phyloP scores from a whole-genome alignment of 1,139 yeast genomes.

The Eremothecium cymbalariae region DNA sequence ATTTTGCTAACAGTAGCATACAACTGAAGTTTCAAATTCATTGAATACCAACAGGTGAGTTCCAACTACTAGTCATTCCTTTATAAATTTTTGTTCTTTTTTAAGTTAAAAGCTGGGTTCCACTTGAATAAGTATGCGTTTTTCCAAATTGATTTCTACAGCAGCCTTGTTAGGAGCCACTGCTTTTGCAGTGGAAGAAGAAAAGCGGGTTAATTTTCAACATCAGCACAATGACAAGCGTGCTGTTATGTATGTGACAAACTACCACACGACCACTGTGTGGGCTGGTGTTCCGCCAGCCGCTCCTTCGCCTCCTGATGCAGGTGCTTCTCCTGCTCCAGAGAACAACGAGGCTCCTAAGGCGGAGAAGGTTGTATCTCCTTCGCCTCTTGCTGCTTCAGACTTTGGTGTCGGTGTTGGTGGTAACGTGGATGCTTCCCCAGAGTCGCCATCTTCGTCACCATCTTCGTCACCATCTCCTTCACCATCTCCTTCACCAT shows the following conservation, averaged over 20 bases:
- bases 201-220: too few relatives aligned
- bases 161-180: conserved; percentile 34
- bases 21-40: too few relatives aligned
- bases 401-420: conserved; percentile 32
- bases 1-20: too few relatives aligned
- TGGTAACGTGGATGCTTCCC: conserved; percentile 25
- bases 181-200: conserved; percentile 32
- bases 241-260: conserved; percentile 38
- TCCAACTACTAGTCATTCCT: conserved; percentile 17
- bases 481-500: conserved; percentile 17
- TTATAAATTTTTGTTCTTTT: conserved; percentile 5
- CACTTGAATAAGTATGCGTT: conserved; percentile 27
- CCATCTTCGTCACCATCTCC: too few relatives aligned
- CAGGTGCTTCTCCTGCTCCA: conserved; percentile 21
- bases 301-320: conserved; percentile 20
- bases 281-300: conserved; percentile 11
- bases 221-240: conserved; percentile 45
- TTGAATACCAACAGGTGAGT: too few relatives aligned
- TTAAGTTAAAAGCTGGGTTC: not conserved
- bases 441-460: too few relatives aligned
- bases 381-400: too few relatives aligned
- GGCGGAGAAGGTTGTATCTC: too few relatives aligned
- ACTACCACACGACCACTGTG: conserved; percentile 35
- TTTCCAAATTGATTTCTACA: conserved; percentile 30
- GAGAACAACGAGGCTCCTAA: too few relatives aligned